A percentile compares a stretch with the other conserved stretches of the same genome.
phyloP scores from a whole-genome alignment of 2,329 filamentous ascomycete species.

The Pestalotiopsis sp. region DNA sequence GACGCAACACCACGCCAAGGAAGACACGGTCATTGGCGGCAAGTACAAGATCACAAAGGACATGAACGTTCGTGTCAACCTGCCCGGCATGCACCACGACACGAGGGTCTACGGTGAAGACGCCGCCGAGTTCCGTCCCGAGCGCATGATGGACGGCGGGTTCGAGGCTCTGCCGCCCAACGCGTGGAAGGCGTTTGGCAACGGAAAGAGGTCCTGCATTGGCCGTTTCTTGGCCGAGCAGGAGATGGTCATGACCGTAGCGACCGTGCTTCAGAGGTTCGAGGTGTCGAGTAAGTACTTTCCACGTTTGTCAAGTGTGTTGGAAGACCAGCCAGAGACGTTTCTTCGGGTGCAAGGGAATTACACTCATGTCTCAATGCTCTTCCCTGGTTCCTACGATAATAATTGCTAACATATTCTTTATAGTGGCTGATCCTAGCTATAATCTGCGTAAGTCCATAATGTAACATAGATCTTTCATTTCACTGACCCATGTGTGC shows the following conservation, averaged over 20 bases:
- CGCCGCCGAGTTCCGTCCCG: conserved; percentile 43
- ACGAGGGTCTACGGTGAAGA: background rate
- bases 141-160: conserved; percentile 71
- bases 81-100: conserved; percentile 1
- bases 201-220: conserved; percentile 71
- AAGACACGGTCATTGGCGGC: conserved; percentile 5
- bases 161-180: conserved; percentile 67
- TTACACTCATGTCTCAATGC: no score
- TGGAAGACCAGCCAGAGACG: no score
- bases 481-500: background rate
- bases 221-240: conserved; percentile 76
- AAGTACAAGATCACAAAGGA: conserved; percentile 6
- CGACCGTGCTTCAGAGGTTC: conserved; percentile 62
- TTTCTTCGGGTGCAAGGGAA: no score
- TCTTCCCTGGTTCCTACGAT: no score
- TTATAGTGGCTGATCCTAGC: conserved; percentile 51
- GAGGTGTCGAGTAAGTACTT: conserved; percentile 45
- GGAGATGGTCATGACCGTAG: conserved; percentile 63
- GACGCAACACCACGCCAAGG: conserved; percentile 1
- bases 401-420: background rate
- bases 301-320: no score
- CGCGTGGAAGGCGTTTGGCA: conserved; percentile 75
- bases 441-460: conserved; percentile 53
- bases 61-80: background rate
- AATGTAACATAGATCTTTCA: background rate